These are phyloP conservation scores for Pseudogymnoascus sp. DNA, from an alignment of 2,329 filamentous ascomycete genomes.

Conservation along the genomic window DNA sequence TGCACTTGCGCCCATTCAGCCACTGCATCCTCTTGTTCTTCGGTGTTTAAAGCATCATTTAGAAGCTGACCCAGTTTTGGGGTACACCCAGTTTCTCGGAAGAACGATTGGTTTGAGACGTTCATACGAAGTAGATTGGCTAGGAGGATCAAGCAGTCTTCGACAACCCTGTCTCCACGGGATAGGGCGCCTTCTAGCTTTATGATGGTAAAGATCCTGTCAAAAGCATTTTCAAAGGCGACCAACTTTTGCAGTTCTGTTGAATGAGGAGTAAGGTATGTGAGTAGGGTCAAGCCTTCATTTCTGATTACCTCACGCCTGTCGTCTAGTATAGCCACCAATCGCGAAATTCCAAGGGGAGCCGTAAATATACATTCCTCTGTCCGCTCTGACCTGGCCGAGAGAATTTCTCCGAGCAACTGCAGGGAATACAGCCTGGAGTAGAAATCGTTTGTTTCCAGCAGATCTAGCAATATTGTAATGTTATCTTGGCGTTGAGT, in stretches of 20 bases:
- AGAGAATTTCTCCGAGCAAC: constrained; percentile 77
- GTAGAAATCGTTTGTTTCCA: constrained; percentile 84
- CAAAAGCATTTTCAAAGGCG: constrained; percentile 90
- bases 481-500: constrained; percentile 97
- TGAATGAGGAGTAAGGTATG: constrained; percentile 78
- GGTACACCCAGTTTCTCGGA: constrained; percentile 82
- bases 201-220: constrained; percentile 76
- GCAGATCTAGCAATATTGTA: constrained; percentile 77
- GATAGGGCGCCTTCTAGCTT: constrained; percentile 71
- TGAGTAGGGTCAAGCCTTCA: constrained; percentile 79
- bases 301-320: constrained; percentile 79
- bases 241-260: constrained; percentile 90
- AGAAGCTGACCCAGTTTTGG: constrained; percentile 64
- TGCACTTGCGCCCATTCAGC: constrained; percentile 71
- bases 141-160: constrained; percentile 86
- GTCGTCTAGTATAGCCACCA: constrained; percentile 81
- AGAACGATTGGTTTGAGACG: constrained; percentile 84
- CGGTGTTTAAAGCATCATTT: constrained; percentile 48
- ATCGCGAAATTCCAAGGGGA: constrained; percentile 76
- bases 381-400: constrained; percentile 79
- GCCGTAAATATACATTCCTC: constrained; percentile 92
- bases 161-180: constrained; percentile 78
- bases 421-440: constrained; percentile 86
- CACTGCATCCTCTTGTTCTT: constrained; percentile 49
- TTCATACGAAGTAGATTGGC: constrained; percentile 85